phyloP scores from a whole-genome alignment of 495 filamentous ascomycete species.

The Penicillium malachiteum region DNA sequence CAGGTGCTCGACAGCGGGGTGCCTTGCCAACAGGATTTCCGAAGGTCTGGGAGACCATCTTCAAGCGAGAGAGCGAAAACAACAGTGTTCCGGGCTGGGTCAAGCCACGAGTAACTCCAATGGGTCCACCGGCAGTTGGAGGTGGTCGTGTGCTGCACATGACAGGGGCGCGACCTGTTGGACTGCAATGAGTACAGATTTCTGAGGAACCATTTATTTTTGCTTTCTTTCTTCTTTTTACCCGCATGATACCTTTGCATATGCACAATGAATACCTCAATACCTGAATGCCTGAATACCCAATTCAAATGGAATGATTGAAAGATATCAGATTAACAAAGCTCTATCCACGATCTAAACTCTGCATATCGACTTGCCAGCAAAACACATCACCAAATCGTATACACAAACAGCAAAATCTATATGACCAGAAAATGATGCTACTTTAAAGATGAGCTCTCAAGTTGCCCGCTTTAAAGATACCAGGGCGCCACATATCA shows the following conservation, averaged over 20 bases:
- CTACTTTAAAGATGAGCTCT: not conserved
- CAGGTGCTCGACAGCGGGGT: conserved; percentile 67
- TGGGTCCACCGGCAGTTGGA: conserved; percentile 26
- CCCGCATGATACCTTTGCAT: not conserved
- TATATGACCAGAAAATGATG: not conserved
- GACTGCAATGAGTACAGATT: conserved; percentile 29
- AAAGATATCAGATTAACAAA: too few species aligned
- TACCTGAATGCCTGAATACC: too few species aligned
- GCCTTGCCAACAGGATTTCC: conserved; percentile 64
- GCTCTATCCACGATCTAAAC: too few species aligned
- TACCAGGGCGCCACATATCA: conserved; percentile 24
- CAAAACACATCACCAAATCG: too few species aligned
- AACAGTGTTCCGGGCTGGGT: conserved; percentile 59
- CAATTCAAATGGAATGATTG: too few species aligned
- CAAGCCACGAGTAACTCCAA: conserved; percentile 22
- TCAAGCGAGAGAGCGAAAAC: conserved; percentile 38
- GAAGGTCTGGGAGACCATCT: conserved; percentile 58
- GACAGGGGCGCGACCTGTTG: conserved; percentile 52
- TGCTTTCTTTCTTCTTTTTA: not conserved
- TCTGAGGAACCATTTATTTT: not conserved
- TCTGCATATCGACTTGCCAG: too few species aligned
- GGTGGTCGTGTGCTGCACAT: conserved; percentile 54
- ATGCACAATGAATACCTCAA: not conserved
- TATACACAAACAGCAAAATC: too few species aligned
- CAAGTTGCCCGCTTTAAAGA: not conserved